Base-by-base conservation (phyloP, 768 basidiomycete species). In the Chiua virens region DNA sequence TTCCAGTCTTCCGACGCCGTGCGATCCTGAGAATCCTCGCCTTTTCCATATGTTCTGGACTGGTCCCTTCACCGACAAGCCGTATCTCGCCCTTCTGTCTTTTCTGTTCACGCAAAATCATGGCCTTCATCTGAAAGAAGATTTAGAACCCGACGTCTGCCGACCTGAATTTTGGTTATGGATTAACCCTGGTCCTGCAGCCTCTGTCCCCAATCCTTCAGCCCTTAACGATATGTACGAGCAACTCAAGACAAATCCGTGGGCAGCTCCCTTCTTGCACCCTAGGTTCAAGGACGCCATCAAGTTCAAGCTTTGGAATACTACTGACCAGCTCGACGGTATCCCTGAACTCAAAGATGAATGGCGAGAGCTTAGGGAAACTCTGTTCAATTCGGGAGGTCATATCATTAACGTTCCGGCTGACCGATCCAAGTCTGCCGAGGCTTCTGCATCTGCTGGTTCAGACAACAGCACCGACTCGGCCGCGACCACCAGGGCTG, bases 31-130 rank as follows among this genome's bases (percentile, higher is more conserved):
- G 57, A 83, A 87, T 60, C 88, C 93, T 7, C 83, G 89, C 32
- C 72, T 98, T 28, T 98, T 96, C 77, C 97, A 99, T 71, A 97
- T 98, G 86, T 99, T 97, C 76, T 98, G 97, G 96, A 91, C 95
- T 2, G 96, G 97, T 0, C 87, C 92, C 1, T 98, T 99, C 75
- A 97, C 94, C 9, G 97, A 99, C 76, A 98, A 98, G 69, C 97
- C 97, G 3, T 98, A 99, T 76, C 82, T 93, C 52, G 93, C 96
- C 1, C 77, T 98, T 40, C 76, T 96, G 21, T 97, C 94, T 17
- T 99, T 93, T 78, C 79, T 98, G 32, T 98, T 86, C 74, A 97
- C 96, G 4, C 97, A 99, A 68, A 97, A 97, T 64, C 81, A 89
- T 15, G 92, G 88, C 14, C 76, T 99, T 22, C 86, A 96, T 60